Evolutionary conservation across 805 yeast species (phyloP), one percentile per base, ranked within the genome.

Genomic region (Ogataea methanolica): DNA sequence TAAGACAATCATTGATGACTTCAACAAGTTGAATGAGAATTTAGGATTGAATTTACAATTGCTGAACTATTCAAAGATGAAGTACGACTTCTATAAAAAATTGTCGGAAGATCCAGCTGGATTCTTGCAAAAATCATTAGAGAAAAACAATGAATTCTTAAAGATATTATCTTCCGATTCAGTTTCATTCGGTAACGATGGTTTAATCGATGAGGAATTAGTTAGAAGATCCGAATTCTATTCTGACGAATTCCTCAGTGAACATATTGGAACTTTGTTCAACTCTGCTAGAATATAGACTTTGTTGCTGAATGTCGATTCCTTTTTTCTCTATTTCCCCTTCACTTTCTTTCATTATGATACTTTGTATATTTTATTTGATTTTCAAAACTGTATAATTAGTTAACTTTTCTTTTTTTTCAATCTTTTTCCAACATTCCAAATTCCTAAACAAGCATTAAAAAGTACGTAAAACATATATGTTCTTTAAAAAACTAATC

Each of bases 161-260:
- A 90, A 86, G 68, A 86, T 92, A 14, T 74, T 94, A 53, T 79
- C 89, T 50, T 90, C 96, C 54, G 98, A 94, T 54, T 65, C 71
- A 26, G 61, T 68, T 47, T 60, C 68, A 2, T 61, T 56, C 44
- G 68, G 66, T n/a, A 54, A 55, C 21, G 63, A 60, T 29, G 69
- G 67, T 21, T 39, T 44, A 11, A 44, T 44, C 14, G 46, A 44
- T 34, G 46, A 44, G 29, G 46, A 44, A 39, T 23, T 44, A 8
- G 26, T 89, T 5, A 81, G 99, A 70, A 79, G 85, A 58, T 80
- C 96, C 3, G 81, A 82, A 16, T 94, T 85, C 67, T 94, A 86
- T 67, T 79, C 82, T 39, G 91, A 88, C 58, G 88, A 88, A 51
- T 71, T 86, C 56, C 71, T 94, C 46, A 78, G 79, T 51, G 94